phyloP scores from a whole-genome alignment of 768 basidiomycete genomes.

The Galerina sulciceps region DNA sequence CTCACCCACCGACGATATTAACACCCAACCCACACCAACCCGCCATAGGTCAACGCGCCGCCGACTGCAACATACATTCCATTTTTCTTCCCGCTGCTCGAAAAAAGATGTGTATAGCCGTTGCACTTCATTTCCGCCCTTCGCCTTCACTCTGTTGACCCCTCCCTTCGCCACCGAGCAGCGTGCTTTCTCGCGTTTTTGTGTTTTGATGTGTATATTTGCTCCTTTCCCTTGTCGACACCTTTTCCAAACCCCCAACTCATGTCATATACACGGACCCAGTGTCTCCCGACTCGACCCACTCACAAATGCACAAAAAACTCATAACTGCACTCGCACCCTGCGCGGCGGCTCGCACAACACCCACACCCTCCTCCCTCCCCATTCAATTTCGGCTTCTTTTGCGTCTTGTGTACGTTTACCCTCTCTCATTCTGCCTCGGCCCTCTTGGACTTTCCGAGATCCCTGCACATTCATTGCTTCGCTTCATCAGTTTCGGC shows the following conservation, averaged over 20 bases:
- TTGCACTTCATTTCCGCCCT: background rate
- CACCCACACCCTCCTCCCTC: too few species aligned
- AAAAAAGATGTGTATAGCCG: slow-evolving; percentile 6
- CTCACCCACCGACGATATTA: too few species aligned
- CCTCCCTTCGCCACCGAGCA: background rate
- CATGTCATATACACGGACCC: background rate
- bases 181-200: background rate
- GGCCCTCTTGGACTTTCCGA: background rate
- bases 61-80: slow-evolving; percentile 4
- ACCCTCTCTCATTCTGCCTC: too few species aligned
- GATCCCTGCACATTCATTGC: background rate
- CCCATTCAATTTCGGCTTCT: too few species aligned
- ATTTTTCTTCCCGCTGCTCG: background rate
- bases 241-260: background rate
- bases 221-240: background rate
- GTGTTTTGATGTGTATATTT: background rate
- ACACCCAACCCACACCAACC: background rate
- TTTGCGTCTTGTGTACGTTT: too few species aligned
- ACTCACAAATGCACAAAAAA: too few species aligned
- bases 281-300: background rate
- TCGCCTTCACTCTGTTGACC: background rate
- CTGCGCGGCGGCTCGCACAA: too few species aligned
- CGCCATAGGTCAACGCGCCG: background rate
- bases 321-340: too few species aligned
- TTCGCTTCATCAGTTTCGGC: background rate